Percentiles rank a stretch among this genome's conserved stretches.
Evolutionary conservation across 169 alveolate genomes (phyloP).

Genomic region (Plasmodium coatneyi): DNA sequence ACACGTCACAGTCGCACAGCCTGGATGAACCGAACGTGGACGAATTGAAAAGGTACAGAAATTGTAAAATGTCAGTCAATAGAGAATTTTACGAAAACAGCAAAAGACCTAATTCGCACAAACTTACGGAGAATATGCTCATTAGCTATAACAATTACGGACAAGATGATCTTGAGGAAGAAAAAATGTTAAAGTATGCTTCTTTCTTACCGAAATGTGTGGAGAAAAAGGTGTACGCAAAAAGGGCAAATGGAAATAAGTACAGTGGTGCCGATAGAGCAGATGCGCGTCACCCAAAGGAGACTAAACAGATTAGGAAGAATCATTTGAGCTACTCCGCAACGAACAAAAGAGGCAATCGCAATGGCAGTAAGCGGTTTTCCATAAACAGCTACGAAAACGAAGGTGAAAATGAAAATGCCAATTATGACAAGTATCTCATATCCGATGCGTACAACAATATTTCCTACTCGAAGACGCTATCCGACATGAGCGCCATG

Average conservation of each 20-base stretch:
- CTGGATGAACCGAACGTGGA: background rate
- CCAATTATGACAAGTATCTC: background rate
- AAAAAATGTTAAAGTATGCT: slow-evolving; percentile 18
- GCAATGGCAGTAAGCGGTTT: background rate
- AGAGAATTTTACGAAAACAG: background rate
- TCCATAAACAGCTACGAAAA: background rate
- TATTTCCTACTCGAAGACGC: background rate
- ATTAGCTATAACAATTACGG: slow-evolving; percentile 1
- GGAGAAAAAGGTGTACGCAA: slow-evolving; percentile 27
- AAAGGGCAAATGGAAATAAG: slow-evolving; percentile 16
- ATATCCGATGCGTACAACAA: background rate
- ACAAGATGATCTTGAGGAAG: background rate
- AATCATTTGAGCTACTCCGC: background rate
- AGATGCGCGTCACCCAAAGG: background rate
- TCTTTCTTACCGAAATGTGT: slow-evolving; percentile 22
- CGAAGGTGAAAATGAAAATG: background rate
- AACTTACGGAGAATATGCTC: slow-evolving; percentile 6
- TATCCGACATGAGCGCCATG: background rate
- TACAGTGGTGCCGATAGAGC: background rate
- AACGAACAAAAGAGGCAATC: background rate
- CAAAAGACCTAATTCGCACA: background rate
- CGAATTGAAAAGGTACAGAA: background rate
- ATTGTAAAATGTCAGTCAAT: slow-evolving; percentile 6
- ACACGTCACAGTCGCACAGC: background rate
- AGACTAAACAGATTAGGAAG: background rate